Evolutionary conservation across 306 rosid species (phyloP), one percentile per base, ranked within the genome.

Genomic region (Acacia confusa): DNA sequence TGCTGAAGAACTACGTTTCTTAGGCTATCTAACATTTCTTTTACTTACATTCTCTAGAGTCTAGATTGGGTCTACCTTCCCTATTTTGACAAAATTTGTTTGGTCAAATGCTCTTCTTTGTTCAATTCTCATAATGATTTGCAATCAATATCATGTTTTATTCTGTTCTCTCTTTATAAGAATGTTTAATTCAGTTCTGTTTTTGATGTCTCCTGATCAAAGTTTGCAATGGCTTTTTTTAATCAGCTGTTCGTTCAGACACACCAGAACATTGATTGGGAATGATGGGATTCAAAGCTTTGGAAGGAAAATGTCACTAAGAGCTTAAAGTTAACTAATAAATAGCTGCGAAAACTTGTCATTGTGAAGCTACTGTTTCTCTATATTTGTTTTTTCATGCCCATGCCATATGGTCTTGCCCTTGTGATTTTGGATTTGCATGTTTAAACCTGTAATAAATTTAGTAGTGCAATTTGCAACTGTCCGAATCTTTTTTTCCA

Each of bases 161-260:
- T 75, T 69, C 71, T 8, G 57, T 60, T 58, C 52, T 58, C 27
- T 45, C 27, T 75, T 34, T 34, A 4, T 2, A 34, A 34, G 36
- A 34, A 16, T 30, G 38, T 64, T 79, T 52, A 11, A 17, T 75
- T 69, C 65, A 13, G 58, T 60, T 58, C 53, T 58, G n/a, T 45
- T 38, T 80, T 48, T 72, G 57, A 9, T 40, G 64, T 43, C 67
- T 16, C 61, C 79, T 86, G 83, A 86, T 61, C 34, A 14, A 80
- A 47, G 17, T 43, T 55, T 63, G 79, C 45, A 16, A 78, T 47
- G 34, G 32, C 15, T 48, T 80, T 38, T 36, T 77, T 71, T 10
- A 27, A 27, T 78, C 94, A 92, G 94, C 87, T 61, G 0, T 86
- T 69, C 90, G 97, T 15, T 77, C 92, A 9, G 97, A 90, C 80